These are phyloP conservation scores for Kregervanrija fluxuum DNA, from an alignment of 805 yeast genomes.

Conservation along the genomic window DNA sequence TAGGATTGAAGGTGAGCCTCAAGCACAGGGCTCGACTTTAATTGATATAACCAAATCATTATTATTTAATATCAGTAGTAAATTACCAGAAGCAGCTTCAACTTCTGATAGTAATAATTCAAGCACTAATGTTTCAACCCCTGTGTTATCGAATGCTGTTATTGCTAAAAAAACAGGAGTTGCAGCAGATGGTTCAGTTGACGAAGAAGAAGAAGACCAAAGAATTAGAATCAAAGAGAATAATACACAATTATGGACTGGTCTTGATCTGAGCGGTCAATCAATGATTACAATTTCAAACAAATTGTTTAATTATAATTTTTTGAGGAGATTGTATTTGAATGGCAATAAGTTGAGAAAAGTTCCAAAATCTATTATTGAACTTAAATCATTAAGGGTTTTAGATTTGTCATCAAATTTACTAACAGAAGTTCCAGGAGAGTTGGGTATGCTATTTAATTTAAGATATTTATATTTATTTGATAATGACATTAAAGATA, in stretches of 20 bases:
- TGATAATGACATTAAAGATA: constrained; percentile 68
- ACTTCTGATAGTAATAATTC: constrained; percentile 13
- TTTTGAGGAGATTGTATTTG: constrained; percentile 78
- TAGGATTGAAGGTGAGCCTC: constrained; percentile 27
- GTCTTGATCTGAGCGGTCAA: constrained; percentile 87
- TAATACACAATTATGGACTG: constrained; percentile 88
- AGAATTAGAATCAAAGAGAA: constrained; percentile 50
- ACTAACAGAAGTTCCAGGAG: constrained; percentile 67
- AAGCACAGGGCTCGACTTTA: constrained; percentile 27
- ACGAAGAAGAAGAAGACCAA: constrained; percentile 62
- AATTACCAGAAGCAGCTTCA: constrained; percentile 7
- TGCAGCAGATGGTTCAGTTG: constrained; percentile 28
- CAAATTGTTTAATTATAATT: constrained; percentile 70
- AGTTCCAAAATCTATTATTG: constrained; percentile 62
- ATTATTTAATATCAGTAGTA: constrained; percentile 10
- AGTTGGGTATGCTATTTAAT: constrained; percentile 75
- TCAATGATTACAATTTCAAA: constrained; percentile 66
- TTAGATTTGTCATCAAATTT: constrained; percentile 79
- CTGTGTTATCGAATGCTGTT: constrained; percentile 27
- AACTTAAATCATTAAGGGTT: constrained; percentile 67
- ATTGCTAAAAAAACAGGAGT: constrained; percentile 24
- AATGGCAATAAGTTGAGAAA: constrained; percentile 73
- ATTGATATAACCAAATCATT: constrained; percentile 35
- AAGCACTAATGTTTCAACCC: constrained; percentile 33
- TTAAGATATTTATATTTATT: constrained; percentile 78